A percentile compares a stretch with the other conserved stretches of the same genome.
phyloP scores from a whole-genome alignment of 31 red algal genomes.

The Asparagopsis taxiformis region DNA sequence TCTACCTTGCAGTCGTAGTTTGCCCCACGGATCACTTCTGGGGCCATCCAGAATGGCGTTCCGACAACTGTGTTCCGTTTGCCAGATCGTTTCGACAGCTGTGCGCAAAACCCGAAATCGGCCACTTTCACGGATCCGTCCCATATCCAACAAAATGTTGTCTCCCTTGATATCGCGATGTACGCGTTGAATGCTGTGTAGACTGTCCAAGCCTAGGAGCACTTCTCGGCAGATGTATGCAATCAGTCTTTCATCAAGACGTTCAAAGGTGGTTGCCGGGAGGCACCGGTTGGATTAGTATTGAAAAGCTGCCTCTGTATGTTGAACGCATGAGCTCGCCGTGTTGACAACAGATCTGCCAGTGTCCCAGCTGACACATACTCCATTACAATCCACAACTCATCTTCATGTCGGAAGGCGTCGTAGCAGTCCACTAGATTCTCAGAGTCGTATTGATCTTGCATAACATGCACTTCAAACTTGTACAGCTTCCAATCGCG shows the following conservation, averaged over 20 bases:
- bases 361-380: slow-evolving; percentile 75
- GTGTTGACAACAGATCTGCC: slow-evolving; percentile 50
- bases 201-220: slow-evolving; percentile 57
- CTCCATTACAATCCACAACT: slow-evolving; percentile 88
- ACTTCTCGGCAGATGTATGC: slow-evolving; percentile 88
- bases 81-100: slow-evolving; percentile 61
- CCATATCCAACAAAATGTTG: slow-evolving; percentile 68
- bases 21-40: slow-evolving; percentile 81
- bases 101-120: slow-evolving; percentile 95
- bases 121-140: slow-evolving; percentile 87
- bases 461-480: slow-evolving; percentile 69
- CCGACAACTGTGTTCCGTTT: slow-evolving; percentile 88
- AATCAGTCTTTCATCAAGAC: slow-evolving; percentile 77
- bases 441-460: slow-evolving; percentile 13
- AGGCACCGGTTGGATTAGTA: too few species aligned
- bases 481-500: slow-evolving; percentile 70
- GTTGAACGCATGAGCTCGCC: neutral
- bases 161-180: slow-evolving; percentile 95
- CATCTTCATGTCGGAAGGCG: slow-evolving; percentile 39
- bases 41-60: slow-evolving; percentile 96
- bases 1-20: slow-evolving; percentile 92
- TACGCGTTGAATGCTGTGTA: slow-evolving; percentile 70
- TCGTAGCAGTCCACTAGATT: slow-evolving; percentile 71
- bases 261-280: too few species aligned
- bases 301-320: too few species aligned